A percentile compares a stretch with the other conserved stretches of the same genome.
Evolutionary conservation across 2,329 filamentous ascomycete genomes (phyloP).

Genomic region (Penicillium verrucosum): DNA sequence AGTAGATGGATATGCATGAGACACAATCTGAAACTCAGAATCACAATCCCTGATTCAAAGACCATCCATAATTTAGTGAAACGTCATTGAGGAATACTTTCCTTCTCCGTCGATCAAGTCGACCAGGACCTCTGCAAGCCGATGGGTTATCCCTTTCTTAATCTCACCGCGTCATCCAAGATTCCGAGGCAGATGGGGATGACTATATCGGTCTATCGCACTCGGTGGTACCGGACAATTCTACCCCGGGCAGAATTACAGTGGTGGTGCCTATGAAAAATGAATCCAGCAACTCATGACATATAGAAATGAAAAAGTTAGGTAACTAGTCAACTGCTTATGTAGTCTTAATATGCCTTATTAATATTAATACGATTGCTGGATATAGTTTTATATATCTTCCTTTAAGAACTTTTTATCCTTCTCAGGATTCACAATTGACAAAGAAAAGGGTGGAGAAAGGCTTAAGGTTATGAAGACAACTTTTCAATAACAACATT

Average conservation of each 20-base stretch:
- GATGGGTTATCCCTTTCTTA: conserved; percentile 18
- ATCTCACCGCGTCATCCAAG: conserved; percentile 17
- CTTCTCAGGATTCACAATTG: no score
- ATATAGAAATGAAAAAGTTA: no score
- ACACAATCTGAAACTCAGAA: conserved; percentile 8
- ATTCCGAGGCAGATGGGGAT: conserved; percentile 19
- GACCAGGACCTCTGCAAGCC: conserved; percentile 3
- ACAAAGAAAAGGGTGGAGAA: no score
- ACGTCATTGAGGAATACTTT: conserved; percentile 18
- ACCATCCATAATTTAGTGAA: conserved; percentile 13
- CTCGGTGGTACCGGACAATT: neutral
- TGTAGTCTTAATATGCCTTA: no score
- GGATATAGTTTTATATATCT: no score
- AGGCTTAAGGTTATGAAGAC: no score
- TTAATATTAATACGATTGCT: no score
- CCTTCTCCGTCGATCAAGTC: conserved; percentile 5
- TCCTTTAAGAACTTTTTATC: no score
- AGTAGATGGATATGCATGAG: neutral
- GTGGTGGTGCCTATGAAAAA: conserved; percentile 33
- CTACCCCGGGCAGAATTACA: conserved; percentile 13
- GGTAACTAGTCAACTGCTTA: no score
- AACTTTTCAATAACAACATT: no score
- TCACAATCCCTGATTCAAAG: conserved; percentile 21
- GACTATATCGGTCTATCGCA: conserved; percentile 10
- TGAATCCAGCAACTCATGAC: conserved; percentile 3